Conservation (phyloP, 1,284 basidiomycete genomes). For the Amylostereum areolatum region DNA sequence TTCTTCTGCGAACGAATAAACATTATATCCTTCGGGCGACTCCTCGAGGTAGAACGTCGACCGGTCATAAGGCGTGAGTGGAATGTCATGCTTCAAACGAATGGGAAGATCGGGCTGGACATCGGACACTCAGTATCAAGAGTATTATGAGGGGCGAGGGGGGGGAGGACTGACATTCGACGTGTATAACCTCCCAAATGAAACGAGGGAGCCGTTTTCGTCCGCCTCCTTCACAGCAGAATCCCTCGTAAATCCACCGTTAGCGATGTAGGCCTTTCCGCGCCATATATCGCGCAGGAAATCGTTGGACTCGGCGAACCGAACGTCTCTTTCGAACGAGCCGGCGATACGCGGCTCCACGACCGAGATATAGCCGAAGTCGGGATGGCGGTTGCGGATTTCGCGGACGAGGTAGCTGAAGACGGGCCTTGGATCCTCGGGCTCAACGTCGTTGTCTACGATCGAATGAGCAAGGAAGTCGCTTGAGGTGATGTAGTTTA, state of each 20-base stretch:
- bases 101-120: constrained; percentile 36
- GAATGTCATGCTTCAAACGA: constrained; percentile 21
- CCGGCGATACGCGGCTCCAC: constrained; percentile 29
- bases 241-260: constrained; percentile 25
- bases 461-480: too few species aligned
- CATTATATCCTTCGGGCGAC: background rate
- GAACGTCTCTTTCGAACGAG: constrained; percentile 2
- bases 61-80: constrained; percentile 18
- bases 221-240: constrained; percentile 17
- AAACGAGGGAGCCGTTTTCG: constrained; percentile 25
- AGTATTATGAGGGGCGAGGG: too few species aligned
- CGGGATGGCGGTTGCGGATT: constrained; percentile 25
- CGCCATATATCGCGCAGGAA: constrained; percentile 21
- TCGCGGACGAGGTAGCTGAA: constrained; percentile 21
- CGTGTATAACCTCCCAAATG: constrained; percentile 41
- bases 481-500: too few species aligned
- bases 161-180: constrained; percentile 26
- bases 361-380: constrained; percentile 36
- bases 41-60: constrained; percentile 5
- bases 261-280: constrained; percentile 23
- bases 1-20: background rate
- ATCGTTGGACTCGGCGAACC: constrained; percentile 17
- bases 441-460: background rate
- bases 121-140: too few species aligned
- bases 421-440: constrained; percentile 22